A percentile compares a stretch with the other conserved stretches of the same genome.
Evolutionary conservation across 768 basidiomycete species (phyloP).

Genomic region (Chalciporus piperatus): DNA sequence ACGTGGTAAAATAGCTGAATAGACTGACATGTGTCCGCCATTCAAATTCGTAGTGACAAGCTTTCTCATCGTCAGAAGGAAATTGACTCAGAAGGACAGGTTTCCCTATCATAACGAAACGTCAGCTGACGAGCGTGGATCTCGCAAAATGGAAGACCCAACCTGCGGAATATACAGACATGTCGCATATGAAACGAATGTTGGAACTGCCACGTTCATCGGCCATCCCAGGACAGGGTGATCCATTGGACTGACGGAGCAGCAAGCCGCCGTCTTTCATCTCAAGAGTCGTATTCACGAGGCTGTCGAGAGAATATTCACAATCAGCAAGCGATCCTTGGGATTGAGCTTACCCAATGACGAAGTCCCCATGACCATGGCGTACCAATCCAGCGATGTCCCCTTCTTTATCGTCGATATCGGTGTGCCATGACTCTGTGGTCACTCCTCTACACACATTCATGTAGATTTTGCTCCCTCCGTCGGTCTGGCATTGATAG

Average conservation of each 20-base stretch:
- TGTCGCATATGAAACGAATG: constrained; percentile 78
- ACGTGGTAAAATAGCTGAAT: background rate
- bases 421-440: constrained; percentile 57
- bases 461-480: constrained; percentile 47
- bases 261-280: constrained; percentile 52
- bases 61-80: constrained; percentile 53
- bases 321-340: background rate
- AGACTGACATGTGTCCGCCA: constrained; percentile 74
- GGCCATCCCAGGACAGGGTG: constrained; percentile 51
- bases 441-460: constrained; percentile 62
- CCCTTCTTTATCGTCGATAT: constrained; percentile 43
- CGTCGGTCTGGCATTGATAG: constrained; percentile 51
- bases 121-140: background rate
- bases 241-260: constrained; percentile 60
- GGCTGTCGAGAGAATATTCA: constrained; percentile 8
- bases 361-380: constrained; percentile 63
- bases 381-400: constrained; percentile 64
- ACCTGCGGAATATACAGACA: constrained; percentile 55
- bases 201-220: constrained; percentile 56
- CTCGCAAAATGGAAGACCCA: background rate
- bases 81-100: constrained; percentile 65
- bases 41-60: constrained; percentile 81
- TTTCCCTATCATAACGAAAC: constrained; percentile 30
- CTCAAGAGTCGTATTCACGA: constrained; percentile 59
- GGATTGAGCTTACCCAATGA: constrained; percentile 55